Conservation (phyloP, 164 flowering plant species). For the Brasenia schreberi region DNA sequence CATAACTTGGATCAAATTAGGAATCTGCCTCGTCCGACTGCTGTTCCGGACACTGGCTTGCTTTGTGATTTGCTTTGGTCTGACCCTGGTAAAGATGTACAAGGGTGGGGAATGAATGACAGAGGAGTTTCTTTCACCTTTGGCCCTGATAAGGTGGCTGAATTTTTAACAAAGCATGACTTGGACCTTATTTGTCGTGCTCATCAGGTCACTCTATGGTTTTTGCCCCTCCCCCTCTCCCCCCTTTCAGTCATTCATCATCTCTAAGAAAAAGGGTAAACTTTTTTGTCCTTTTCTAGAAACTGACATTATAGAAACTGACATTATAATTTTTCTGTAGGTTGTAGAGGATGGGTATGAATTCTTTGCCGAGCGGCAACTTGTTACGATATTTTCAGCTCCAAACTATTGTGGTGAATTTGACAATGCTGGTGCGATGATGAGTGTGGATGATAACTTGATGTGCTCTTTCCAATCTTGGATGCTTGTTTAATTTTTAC, state of each 20-base stretch:
- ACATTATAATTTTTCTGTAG: slow-evolving; percentile 12
- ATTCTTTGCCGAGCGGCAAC: slow-evolving; percentile 50
- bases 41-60: slow-evolving; percentile 48
- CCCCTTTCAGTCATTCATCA: too few species aligned
- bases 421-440: slow-evolving; percentile 91
- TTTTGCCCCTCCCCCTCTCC: background rate
- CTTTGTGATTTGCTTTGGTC: slow-evolving; percentile 57
- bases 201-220: slow-evolving; percentile 32
- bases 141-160: slow-evolving; percentile 34
- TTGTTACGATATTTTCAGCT: slow-evolving; percentile 85
- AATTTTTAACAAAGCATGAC: slow-evolving; percentile 39
- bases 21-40: slow-evolving; percentile 38
- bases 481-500: too few species aligned
- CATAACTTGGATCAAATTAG: slow-evolving; percentile 36
- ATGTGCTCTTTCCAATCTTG: slow-evolving; percentile 66
- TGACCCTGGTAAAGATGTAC: slow-evolving; percentile 35
- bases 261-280: too few species aligned
- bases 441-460: slow-evolving; percentile 81
- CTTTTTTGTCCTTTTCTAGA: background rate
- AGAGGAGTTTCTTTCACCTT: slow-evolving; percentile 52
- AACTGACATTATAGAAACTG: slow-evolving; percentile 1
- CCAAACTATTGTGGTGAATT: slow-evolving; percentile 88
- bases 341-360: slow-evolving; percentile 33
- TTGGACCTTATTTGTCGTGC: slow-evolving; percentile 52
- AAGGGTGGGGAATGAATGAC: slow-evolving; percentile 60